Evolutionary conservation across 2,329 filamentous ascomycete genomes (phyloP), one percentile per base, ranked within the genome.

Genomic region (Aspergillus japonicus): DNA sequence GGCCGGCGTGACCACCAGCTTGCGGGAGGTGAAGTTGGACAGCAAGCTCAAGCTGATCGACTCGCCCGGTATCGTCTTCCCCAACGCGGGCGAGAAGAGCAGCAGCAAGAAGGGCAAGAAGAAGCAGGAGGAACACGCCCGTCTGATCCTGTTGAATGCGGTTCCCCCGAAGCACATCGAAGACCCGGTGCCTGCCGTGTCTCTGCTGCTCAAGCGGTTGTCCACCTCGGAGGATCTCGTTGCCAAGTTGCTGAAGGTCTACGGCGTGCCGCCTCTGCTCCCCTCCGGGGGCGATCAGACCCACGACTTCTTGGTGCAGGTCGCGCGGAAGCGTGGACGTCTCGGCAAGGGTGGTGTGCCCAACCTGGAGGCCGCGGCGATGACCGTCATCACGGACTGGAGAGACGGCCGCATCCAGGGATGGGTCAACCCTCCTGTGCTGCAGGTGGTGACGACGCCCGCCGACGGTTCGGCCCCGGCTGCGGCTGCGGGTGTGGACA

Each of bases 371-470:
- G 88, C 90, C 56, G 94, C 95, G 7, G 95, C 94, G 64, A 94
- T 95, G 84, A 89, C 91, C 0, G 93, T 99, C 58, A 87, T 99
- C 59, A 95, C 88, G n/a, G 95, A 99, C 80, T 96, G 95, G 91
- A 86, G 95, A 67, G 94, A 98, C 74, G 94, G 93, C 26, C 87
- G 95, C 55, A 96, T 99, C 69, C 92, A 96, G 77, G 93, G 93
- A 59, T 96, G 93, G 93, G 85, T 88, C 51, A 89, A 92, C 68
- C 85, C 92, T 2, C 92, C 93, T 7, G 82, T 84, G 39, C 77
- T 91, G 61, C 79, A 85, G 19, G 83, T 89, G 50, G 81, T 82
- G n/a, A 70, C 75, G 21, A 71, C 69, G 48, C 75, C 77, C 49
- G 73, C 76, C 63, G 72, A 74, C 50, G 67, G 62, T 47, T 53